Conservation (phyloP, 352 stramenopile species). For the Phytopythium litorale region DNA sequence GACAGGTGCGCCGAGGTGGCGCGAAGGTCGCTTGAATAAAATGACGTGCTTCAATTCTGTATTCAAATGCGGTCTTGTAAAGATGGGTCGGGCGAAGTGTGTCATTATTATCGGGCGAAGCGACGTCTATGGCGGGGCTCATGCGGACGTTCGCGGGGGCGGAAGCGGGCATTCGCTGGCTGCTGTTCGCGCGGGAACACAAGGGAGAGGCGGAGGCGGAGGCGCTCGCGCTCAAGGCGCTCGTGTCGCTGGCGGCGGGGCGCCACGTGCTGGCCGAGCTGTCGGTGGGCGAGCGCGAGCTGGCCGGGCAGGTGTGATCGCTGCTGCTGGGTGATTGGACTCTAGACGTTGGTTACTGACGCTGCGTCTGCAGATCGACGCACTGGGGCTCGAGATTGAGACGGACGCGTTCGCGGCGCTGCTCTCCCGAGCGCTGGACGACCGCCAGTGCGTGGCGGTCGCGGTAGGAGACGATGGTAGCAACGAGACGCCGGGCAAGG, state of each 20-base stretch:
- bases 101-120: too few species aligned
- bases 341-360: background rate
- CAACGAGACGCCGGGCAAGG: slow-evolving; percentile 1
- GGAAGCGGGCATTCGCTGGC: slow-evolving; percentile 13
- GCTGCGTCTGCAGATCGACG: slow-evolving; percentile 33
- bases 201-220: background rate
- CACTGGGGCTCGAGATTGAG: slow-evolving; percentile 52
- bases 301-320: slow-evolving; percentile 32
- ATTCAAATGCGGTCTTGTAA: too few species aligned
- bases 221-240: slow-evolving; percentile 31
- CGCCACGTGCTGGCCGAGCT: slow-evolving; percentile 29
- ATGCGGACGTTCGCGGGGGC: slow-evolving; percentile 32
- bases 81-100: too few species aligned
- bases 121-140: background rate
- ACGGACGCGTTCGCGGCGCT: slow-evolving; percentile 25
- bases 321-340: background rate
- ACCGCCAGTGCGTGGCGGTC: slow-evolving; percentile 34
- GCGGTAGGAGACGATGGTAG: slow-evolving; percentile 12
- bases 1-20: slow-evolving; percentile 4
- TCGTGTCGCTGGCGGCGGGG: slow-evolving; percentile 13
- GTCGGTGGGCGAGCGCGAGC: slow-evolving; percentile 18
- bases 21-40: slow-evolving; percentile 1
- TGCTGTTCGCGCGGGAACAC: slow-evolving; percentile 38
- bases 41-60: too few species aligned
- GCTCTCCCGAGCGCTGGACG: slow-evolving; percentile 40